A percentile compares a stretch with the other conserved stretches of the same genome.
Conservation (phyloP, 1,284 basidiomycete genomes). For the Cutaneotrichosporon sp. region DNA sequence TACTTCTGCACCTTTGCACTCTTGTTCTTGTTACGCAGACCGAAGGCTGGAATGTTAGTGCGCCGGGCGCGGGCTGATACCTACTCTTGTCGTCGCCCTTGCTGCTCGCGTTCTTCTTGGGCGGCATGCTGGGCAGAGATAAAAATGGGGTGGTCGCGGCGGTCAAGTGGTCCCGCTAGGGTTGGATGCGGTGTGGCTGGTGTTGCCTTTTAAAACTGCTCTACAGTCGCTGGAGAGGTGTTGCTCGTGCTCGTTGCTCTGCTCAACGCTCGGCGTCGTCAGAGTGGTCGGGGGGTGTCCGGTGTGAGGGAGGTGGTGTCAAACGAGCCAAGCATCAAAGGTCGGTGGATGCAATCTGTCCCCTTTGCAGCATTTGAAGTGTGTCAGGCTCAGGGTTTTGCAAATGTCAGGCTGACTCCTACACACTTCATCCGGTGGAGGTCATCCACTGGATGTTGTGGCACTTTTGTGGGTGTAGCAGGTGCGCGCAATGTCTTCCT, state of each 20-base stretch:
- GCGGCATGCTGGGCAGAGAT: constrained; percentile 35
- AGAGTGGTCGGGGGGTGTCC: too few species aligned
- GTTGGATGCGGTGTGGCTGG: too few species aligned
- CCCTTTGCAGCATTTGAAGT: neutral
- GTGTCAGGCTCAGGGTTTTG: neutral
- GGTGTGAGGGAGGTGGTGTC: too few species aligned
- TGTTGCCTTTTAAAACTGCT: too few species aligned
- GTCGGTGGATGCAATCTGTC: too few species aligned
- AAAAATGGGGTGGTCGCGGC: too few species aligned
- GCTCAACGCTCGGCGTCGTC: too few species aligned
- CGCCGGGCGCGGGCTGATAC: neutral
- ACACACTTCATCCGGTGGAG: neutral
- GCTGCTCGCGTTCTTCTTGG: constrained; percentile 26
- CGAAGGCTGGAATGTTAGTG: constrained; percentile 55
- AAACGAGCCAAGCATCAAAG: too few species aligned
- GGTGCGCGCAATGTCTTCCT: neutral
- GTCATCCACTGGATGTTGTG: neutral
- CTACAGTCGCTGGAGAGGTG: too few species aligned
- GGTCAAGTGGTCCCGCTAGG: too few species aligned
- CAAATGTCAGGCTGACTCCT: neutral
- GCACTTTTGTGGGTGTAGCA: neutral
- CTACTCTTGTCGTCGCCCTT: constrained; percentile 39
- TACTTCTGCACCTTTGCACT: constrained; percentile 86
- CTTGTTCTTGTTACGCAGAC: constrained; percentile 96
- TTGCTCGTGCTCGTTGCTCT: too few species aligned